phyloP scores from a whole-genome alignment of 2,329 filamentous ascomycete species.

The Xylaria sp. region DNA sequence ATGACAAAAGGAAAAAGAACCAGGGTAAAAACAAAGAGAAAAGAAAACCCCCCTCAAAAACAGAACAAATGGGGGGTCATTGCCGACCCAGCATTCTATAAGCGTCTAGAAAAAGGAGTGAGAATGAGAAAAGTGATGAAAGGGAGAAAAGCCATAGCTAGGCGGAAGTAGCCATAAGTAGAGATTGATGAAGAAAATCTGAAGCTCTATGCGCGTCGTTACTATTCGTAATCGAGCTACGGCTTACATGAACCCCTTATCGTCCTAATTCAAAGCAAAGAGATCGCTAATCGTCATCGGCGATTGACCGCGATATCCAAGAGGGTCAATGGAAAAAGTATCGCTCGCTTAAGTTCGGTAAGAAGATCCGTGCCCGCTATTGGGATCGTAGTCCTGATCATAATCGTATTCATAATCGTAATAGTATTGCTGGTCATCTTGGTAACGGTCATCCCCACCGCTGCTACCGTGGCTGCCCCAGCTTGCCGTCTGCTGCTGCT shows the following conservation, averaged over 20 bases:
- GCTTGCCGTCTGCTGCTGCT: slow-evolving; percentile 48
- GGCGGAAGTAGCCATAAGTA: slow-evolving; percentile 16
- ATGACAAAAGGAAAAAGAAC: slow-evolving; percentile 11
- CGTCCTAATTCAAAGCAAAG: not conserved
- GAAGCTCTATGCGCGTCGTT: slow-evolving; percentile 31
- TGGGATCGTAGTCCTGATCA: slow-evolving; percentile 42
- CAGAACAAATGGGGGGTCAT: slow-evolving; percentile 15
- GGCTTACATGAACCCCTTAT: slow-evolving; percentile 4
- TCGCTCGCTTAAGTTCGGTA: slow-evolving; percentile 32
- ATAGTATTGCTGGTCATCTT: slow-evolving; percentile 40
- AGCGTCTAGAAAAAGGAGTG: slow-evolving; percentile 5
- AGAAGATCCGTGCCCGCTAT: slow-evolving; percentile 36
- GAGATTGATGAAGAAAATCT: slow-evolving; percentile 25
- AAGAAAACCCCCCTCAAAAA: not conserved
- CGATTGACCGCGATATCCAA: not conserved
- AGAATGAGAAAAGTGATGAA: not conserved
- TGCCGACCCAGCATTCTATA: slow-evolving; percentile 31
- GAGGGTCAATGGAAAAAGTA: not conserved
- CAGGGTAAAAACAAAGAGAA: not conserved
- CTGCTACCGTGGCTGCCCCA: slow-evolving; percentile 41
- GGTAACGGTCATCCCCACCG: slow-evolving; percentile 41
- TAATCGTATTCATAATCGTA: slow-evolving; percentile 35
- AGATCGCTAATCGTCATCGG: not conserved
- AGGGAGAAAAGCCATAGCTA: not conserved
- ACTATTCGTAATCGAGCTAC: slow-evolving; percentile 27